Conservation (phyloP, 2,329 filamentous ascomycete species). For the Zymoseptoria ardabiliae region DNA sequence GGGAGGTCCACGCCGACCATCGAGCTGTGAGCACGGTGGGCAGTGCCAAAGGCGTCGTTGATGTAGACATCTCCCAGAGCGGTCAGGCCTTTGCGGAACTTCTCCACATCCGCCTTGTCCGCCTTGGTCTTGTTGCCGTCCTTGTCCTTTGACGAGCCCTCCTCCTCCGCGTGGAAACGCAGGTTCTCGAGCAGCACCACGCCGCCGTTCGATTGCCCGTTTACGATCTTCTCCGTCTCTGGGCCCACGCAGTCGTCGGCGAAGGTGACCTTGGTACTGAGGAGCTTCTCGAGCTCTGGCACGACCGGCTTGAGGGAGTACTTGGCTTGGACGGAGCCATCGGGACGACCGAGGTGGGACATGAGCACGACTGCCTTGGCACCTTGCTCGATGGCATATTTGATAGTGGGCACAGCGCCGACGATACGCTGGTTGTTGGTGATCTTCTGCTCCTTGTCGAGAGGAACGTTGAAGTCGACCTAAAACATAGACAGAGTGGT, state of each 20-base stretch:
- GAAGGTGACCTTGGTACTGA: conserved; percentile 79
- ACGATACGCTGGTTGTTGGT: conserved; percentile 99
- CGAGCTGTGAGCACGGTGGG: conserved; percentile 96
- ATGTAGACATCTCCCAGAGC: conserved; percentile 92
- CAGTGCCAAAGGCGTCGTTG: conserved; percentile 98
- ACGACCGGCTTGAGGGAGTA: conserved; percentile 91
- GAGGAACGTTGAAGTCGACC: conserved; percentile 99
- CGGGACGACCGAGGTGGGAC: conserved; percentile 95
- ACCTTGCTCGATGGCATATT: conserved; percentile 34
- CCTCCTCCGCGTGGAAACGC: conserved; percentile 96
- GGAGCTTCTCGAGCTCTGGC: conserved; percentile 66
- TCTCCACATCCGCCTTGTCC: conserved; percentile 82
- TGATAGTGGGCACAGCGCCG: conserved; percentile 56
- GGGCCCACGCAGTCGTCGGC: conserved; percentile 83
- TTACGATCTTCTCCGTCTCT: conserved; percentile 83
- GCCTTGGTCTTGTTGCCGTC: conserved; percentile 98
- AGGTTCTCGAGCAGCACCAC: conserved; percentile 94
- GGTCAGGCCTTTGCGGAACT: conserved; percentile 93
- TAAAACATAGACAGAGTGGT: conserved; percentile 32
- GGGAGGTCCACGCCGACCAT: conserved; percentile 97
- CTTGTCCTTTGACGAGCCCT: conserved; percentile 88
- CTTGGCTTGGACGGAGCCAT: conserved; percentile 82
- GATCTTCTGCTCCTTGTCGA: conserved; percentile 85
- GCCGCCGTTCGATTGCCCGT: conserved; percentile 70
- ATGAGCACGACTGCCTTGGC: conserved; percentile 76